phyloP scores from a whole-genome alignment of 352 stramenopile species.

The Globisporangium paroecandrum region DNA sequence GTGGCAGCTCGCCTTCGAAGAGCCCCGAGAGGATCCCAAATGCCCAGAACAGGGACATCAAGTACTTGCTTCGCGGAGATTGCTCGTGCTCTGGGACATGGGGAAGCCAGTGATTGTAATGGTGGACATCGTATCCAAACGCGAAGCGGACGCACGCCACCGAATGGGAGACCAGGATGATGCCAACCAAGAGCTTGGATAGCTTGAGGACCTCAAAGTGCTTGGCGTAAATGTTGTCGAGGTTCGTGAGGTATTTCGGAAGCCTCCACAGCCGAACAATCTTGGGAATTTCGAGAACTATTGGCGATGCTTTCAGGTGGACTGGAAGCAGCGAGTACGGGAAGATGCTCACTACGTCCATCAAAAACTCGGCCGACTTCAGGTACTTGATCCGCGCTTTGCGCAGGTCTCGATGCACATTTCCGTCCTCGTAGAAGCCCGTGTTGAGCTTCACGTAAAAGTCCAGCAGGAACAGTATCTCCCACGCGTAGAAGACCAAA shows the following conservation, averaged over 20 bases:
- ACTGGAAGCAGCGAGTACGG: conserved; percentile 29
- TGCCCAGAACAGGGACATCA: conserved; percentile 59
- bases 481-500: conserved; percentile 26
- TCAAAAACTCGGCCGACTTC: conserved; percentile 35
- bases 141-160: conserved; percentile 54
- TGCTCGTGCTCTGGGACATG: conserved; percentile 22
- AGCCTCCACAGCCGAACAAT: conserved; percentile 40
- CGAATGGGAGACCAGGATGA: conserved; percentile 50
- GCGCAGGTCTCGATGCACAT: conserved; percentile 45
- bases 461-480: conserved; percentile 53
- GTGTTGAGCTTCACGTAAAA: conserved; percentile 56
- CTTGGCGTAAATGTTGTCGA: conserved; percentile 64
- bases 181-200: conserved; percentile 44
- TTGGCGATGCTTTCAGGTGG: conserved; percentile 6
- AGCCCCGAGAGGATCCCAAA: conserved; percentile 63
- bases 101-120: conserved; percentile 55
- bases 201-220: conserved; percentile 55
- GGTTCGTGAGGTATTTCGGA: conserved; percentile 38
- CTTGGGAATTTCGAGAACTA: conserved; percentile 39
- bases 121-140: conserved; percentile 51
- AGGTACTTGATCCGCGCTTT: conserved; percentile 47
- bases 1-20: conserved; percentile 67
- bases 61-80: conserved; percentile 31
- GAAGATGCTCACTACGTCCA: conserved; percentile 50
- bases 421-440: conserved; percentile 56